Evolutionary conservation across 176 grass and related monocot genomes (phyloP), one percentile per base, ranked within the genome.

Genomic region (Triticum monococcum): DNA sequence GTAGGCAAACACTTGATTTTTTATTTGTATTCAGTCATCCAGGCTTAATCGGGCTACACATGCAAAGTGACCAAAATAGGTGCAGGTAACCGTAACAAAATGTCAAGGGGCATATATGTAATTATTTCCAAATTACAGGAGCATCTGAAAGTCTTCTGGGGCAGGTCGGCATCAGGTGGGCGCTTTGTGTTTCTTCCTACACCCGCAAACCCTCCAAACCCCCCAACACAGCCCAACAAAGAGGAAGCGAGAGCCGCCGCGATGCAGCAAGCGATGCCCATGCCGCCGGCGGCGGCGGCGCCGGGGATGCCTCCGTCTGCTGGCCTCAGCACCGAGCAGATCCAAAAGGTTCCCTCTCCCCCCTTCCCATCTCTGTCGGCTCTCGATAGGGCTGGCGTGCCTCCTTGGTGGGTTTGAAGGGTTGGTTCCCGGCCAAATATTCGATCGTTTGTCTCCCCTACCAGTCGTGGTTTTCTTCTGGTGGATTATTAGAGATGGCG

Each of bases 281-380:
- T 90, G 88, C 79, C 62, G 62, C 3, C 61, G 60, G 1, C 79
- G 41, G 72, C 73, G 26, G 78, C 74, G 70, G 26, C 83, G 40
- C 54, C 84, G 18, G 56, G 72, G 72, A 72, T 74, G 84, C 57
- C 85, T 13, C 80, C 85, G 26, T 33, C 85, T 10, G 80, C 75
- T 11, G 85, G 89, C 37, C 73, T 91, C 81, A 87, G 67, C 75
- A 91, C 89, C 26, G 89, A 87, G 85, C 89, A 91, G 85, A 87
- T 91, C 85, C 89, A 91, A 67, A 91, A 91, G 89, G 89, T 91
- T 20, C 80, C 75, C 32, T 46, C 74, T 79, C 22, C 14, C 14
- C 5, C 50, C 16, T 3, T 1, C 40, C 66, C 68, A 37, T 72
- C 26, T 52, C 79, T 18, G 28, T 13, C 48, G 37, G 38, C 41